Evolutionary conservation across 2,329 filamentous ascomycete species (phyloP).

Genomic region (Aspergillus sp.): DNA sequence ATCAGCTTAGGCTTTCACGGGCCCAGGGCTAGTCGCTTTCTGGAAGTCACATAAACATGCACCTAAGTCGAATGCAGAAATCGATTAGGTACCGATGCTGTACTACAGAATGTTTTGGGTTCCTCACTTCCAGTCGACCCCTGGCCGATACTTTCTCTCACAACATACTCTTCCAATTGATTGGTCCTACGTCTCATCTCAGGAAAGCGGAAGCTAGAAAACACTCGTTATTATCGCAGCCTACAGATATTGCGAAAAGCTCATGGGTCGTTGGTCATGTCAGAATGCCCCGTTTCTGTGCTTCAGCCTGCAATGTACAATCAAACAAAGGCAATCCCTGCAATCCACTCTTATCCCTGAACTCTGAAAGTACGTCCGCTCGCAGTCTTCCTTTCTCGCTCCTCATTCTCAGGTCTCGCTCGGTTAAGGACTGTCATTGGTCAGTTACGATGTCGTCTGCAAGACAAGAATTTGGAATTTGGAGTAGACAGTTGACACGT

Average conservation of each 20-base stretch:
- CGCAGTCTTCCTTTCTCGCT: constrained; percentile 97
- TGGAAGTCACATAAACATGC: neutral
- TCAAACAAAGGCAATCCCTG: constrained; percentile 17
- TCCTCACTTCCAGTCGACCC: neutral
- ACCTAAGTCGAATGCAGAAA: neutral
- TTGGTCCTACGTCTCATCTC: neutral
- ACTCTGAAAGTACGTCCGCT: constrained; percentile 88
- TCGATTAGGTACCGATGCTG: neutral
- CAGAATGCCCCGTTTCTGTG: constrained; percentile 9
- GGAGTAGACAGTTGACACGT: constrained; percentile 29
- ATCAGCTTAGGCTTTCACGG: neutral
- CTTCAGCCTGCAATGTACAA: constrained; percentile 25
- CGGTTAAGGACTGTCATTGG: constrained; percentile 75
- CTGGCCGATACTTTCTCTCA: no score
- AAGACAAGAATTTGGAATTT: neutral
- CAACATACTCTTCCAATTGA: neutral
- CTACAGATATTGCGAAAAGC: constrained; percentile 14
- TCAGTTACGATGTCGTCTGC: constrained; percentile 32
- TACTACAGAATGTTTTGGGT: neutral
- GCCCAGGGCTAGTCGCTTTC: neutral
- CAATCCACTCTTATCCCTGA: constrained; percentile 44
- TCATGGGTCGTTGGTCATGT: constrained; percentile 10
- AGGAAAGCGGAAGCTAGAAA: neutral
- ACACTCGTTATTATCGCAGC: constrained; percentile 9
- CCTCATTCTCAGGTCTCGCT: constrained; percentile 91